A percentile compares a stretch with the other conserved stretches of the same genome.
Evolutionary conservation across 768 basidiomycete genomes (phyloP).

Genomic region (Clitopilus hobsonii): DNA sequence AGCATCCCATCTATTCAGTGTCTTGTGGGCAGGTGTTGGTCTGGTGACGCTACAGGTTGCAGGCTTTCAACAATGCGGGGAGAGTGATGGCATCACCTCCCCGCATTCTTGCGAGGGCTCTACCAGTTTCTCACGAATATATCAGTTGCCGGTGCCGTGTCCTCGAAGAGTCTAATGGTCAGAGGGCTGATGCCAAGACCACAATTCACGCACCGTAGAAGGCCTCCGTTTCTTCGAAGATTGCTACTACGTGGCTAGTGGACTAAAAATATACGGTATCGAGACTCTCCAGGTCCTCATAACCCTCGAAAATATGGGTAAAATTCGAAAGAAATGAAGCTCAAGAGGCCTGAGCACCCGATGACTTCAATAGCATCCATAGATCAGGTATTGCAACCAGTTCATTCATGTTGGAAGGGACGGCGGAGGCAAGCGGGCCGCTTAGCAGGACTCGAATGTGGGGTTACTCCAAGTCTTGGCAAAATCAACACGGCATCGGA

Average conservation of each 20-base stretch:
- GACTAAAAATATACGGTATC: no score
- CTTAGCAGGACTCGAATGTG: constrained; percentile 3
- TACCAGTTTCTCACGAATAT: background rate
- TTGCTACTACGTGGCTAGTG: no score
- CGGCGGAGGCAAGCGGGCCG: constrained; percentile 6
- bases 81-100: background rate
- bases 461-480: background rate
- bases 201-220: background rate
- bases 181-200: background rate
- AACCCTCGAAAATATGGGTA: background rate
- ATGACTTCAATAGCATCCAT: background rate
- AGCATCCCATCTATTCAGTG: no score
- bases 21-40: no score
- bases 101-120: background rate
- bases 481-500: constrained; percentile 4
- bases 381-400: background rate
- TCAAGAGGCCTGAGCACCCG: background rate
- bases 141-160: background rate
- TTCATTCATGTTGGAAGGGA: background rate
- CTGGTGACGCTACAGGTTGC: background rate
- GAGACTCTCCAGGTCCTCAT: no score
- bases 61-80: background rate
- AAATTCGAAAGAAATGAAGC: background rate
- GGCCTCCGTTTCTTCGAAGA: no score
- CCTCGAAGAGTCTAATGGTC: background rate